A percentile compares a stretch with the other conserved stretches of the same genome.
Conservation (phyloP, 129 eudicot genomes). For the Logfia minima region DNA sequence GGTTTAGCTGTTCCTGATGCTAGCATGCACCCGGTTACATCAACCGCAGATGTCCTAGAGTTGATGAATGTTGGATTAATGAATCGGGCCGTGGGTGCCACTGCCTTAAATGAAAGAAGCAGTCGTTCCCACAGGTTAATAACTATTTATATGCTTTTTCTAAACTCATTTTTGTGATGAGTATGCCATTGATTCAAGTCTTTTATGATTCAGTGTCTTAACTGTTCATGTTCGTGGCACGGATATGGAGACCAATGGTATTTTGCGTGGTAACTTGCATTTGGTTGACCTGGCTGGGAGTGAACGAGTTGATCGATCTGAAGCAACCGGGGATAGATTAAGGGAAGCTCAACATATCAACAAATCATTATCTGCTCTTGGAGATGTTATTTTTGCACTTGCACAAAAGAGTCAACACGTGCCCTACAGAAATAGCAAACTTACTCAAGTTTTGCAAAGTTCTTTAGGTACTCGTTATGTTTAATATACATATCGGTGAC, state of each 20-base stretch:
- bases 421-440: slow-evolving; percentile 87
- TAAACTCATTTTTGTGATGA: neutral
- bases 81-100: slow-evolving; percentile 91
- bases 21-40: slow-evolving; percentile 79
- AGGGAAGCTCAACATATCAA: slow-evolving; percentile 88
- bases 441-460: slow-evolving; percentile 91
- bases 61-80: slow-evolving; percentile 74
- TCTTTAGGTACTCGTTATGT: slow-evolving; percentile 54
- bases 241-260: slow-evolving; percentile 64
- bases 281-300: slow-evolving; percentile 95
- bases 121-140: slow-evolving; percentile 91
- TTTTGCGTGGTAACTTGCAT: slow-evolving; percentile 79
- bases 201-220: slow-evolving; percentile 54
- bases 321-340: slow-evolving; percentile 79
- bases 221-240: slow-evolving; percentile 82
- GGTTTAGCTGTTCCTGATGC: slow-evolving; percentile 96
- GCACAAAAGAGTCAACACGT: slow-evolving; percentile 83
- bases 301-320: slow-evolving; percentile 86
- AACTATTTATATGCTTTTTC: neutral
- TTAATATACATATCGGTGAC: neutral
- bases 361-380: slow-evolving; percentile 83
- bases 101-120: slow-evolving; percentile 90
- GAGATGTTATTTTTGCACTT: slow-evolving; percentile 86
- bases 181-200: slow-evolving; percentile 1
- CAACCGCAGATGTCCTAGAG: slow-evolving; percentile 73